Base-by-base conservation (phyloP, 176 grass and related monocot species). In the Bothriochloa decipiens region DNA sequence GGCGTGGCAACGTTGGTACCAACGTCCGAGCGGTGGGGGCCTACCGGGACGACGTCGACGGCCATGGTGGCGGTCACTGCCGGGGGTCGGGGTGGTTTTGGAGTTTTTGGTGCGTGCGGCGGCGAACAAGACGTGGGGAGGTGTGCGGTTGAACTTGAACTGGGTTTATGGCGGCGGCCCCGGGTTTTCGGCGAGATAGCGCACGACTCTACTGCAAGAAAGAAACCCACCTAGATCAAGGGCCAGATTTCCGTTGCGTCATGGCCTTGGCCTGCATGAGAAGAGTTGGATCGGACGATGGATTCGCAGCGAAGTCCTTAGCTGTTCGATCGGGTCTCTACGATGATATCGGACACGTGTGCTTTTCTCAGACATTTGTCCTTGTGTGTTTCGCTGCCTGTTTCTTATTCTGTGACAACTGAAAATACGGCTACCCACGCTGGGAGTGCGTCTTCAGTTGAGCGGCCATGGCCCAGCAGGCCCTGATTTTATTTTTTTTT, bases 191-290 rank as follows among this genome's bases (percentile, higher is more conserved):
- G 9, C 28, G 63, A 65, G 49, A 80, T 35, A 17, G 41, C 32
- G 42, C 76, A 41, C 49, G 60, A 76, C 32, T 83, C 86, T 43
- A 32, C 55, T 17, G 2, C 77, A 67, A 35, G 63, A 50, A 36
- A 36, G 78, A 58, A 70, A 41, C 29, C 29, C 29, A 32, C 2
- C 29, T 32, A 60, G 22, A 45, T 66, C 77, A 11, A 13, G 40
- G 10, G 14, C 40, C 4, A 22, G 72, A 32, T 32, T 78, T 78
- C 75, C 2, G 74, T 57, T 41, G 75, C 47, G 41, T 22, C 15
- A 42, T 8, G 50, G 16, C 36, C 5, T 4, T 37, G 3, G 0
- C 65, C 29, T 41, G 65, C n/a, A 57, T 25, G 43, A 58, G 49
- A 78, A 29, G 36, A 78, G 36, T 49, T 37, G 26, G 62, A 57